Conservation (phyloP, 2,329 filamentous ascomycete genomes). For the Penicillium sp. region DNA sequence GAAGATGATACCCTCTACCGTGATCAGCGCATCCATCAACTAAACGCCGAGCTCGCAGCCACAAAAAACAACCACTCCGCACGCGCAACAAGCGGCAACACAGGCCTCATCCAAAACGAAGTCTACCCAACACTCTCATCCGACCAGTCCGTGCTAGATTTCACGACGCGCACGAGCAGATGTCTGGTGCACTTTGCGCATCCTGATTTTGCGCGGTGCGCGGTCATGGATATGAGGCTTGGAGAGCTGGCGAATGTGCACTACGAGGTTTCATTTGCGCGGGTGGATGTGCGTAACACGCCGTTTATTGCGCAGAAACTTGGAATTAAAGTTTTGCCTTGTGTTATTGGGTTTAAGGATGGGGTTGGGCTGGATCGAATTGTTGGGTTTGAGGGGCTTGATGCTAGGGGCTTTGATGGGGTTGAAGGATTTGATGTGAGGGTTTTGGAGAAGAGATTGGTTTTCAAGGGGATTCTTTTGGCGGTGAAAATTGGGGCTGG, state of each 20-base stretch:
- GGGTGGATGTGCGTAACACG: conserved; percentile 46
- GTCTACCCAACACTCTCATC: conserved; percentile 43
- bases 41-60: conserved; percentile 56
- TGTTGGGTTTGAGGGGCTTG: conserved; percentile 49
- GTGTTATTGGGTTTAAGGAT: conserved; percentile 50
- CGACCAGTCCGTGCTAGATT: conserved; percentile 59
- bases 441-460: conserved; percentile 44
- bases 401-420: conserved; percentile 38
- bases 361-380: conserved; percentile 46
- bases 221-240: conserved; percentile 61
- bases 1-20: conserved; percentile 56
- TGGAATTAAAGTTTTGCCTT: conserved; percentile 47
- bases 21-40: conserved; percentile 57
- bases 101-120: conserved; percentile 24
- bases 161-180: conserved; percentile 57
- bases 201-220: conserved; percentile 61
- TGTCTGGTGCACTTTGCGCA: conserved; percentile 65
- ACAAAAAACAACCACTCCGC: conserved; percentile 44
- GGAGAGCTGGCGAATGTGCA: conserved; percentile 43
- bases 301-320: conserved; percentile 50
- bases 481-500: conserved; percentile 32
- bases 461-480: conserved; percentile 40
- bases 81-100: conserved; percentile 29
- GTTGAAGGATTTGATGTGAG: conserved; percentile 40
- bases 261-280: conserved; percentile 45